Evolutionary conservation across 345 rosid genomes (phyloP).

Genomic region (Gossypium raimondii): DNA sequence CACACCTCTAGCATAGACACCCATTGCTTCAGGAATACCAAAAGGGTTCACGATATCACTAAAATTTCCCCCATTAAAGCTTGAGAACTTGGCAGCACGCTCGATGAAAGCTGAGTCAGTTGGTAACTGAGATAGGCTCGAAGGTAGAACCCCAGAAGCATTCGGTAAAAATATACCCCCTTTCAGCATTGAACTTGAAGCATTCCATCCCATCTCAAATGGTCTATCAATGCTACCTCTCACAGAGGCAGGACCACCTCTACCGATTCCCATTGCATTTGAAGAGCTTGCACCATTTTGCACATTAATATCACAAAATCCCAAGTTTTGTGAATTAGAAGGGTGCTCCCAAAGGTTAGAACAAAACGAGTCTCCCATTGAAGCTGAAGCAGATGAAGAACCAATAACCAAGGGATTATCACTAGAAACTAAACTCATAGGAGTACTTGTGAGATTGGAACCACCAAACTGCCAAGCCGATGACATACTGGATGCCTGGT

Average conservation of each 20-base stretch:
- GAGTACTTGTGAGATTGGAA: conserved; percentile 43
- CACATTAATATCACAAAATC: conserved; percentile 50
- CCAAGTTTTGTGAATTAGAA: conserved; percentile 49
- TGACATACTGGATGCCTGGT: conserved; percentile 42
- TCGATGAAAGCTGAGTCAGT: conserved; percentile 88
- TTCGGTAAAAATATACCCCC: conserved; percentile 56
- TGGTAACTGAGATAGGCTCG: conserved; percentile 76
- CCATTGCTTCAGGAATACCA: conserved; percentile 52
- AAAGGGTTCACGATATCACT: conserved; percentile 64
- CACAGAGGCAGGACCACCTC: conserved; percentile 41
- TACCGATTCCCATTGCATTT: conserved; percentile 34
- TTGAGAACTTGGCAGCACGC: conserved; percentile 92
- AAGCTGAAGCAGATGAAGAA: conserved; percentile 59
- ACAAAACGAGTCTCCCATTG: conserved; percentile 62
- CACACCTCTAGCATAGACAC: conserved; percentile 45
- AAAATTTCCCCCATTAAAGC: conserved; percentile 70
- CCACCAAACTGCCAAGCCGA: conserved; percentile 58
- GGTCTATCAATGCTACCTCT: conserved; percentile 50
- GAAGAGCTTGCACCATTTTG: conserved; percentile 40
- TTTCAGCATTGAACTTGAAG: conserved; percentile 54
- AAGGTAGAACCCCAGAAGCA: conserved; percentile 48
- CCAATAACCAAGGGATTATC: conserved; percentile 51
- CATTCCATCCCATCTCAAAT: conserved; percentile 69
- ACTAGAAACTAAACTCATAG: conserved; percentile 46
- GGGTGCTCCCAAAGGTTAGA: conserved; percentile 68